Evolutionary conservation across 805 yeast genomes (phyloP), one percentile per base, ranked within the genome.

Genomic region (Lachancea dasiensis): DNA sequence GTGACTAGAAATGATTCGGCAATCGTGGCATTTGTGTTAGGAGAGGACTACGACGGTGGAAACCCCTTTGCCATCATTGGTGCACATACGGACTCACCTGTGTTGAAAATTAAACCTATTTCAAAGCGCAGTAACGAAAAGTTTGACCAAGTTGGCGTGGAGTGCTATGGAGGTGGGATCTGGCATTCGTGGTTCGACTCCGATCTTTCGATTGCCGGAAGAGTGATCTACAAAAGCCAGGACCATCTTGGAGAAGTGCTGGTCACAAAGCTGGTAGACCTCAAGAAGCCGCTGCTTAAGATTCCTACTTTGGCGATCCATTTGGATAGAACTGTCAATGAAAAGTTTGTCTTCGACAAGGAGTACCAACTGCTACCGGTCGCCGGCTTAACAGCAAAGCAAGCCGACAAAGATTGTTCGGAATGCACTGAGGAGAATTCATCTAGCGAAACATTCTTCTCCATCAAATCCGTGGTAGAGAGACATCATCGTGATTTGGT

Each of bases 181-280:
- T 92, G 97, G 78, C 96, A 86, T 57, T 77, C 95, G 4, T 90
- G 97, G 97, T 90, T 92, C 55, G 98, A 90, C 60, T 77, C 97
- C 43, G 97, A 90, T 59, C 70, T 92, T 50, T 73, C 90, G 26
- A 67, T 87, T 43, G 97, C 97, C 6, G 98, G 98, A 11, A 71
- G 97, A 48, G 95, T 90, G 1, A 80, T 80, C 85, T 13, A 69
- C 64, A 27, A 71, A 70, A 23, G 52, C 57, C 13, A 63, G 58
- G 4, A 44, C 55, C 16, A 81, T 75, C 6, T 67, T 70, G 38
- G 70, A 64, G 40, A 73, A 75, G 34, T 74, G 11, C 13, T 30
- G 17, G 17, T 19, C 5, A 3, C 95, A 3, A 77, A 71, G 52
- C 68, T 92, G 44, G 75, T 92, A 41, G 85, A 86, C 61, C 72